Percentiles rank a stretch among this genome's conserved stretches.
Evolutionary conservation across 208 protist genomes (phyloP).

Genomic region (Balamuthia mandrillaris): DNA sequence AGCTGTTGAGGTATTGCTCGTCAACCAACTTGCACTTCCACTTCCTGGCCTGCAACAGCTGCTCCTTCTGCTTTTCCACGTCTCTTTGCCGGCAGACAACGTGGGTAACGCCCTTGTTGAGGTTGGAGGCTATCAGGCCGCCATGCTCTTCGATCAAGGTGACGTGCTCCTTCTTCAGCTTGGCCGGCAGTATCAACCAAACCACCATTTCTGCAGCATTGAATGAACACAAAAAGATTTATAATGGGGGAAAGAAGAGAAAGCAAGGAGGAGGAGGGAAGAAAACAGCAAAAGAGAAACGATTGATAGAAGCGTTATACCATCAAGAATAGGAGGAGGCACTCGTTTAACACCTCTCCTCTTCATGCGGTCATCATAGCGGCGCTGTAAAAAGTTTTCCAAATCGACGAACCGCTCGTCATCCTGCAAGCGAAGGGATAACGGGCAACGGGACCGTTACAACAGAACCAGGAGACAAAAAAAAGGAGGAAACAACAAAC

Average conservation of each 20-base stretch:
- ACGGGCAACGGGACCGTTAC: too few relatives aligned
- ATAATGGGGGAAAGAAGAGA: background rate
- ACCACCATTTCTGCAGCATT: background rate
- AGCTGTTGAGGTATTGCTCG: background rate
- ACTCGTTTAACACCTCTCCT: background rate
- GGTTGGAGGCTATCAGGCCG: background rate
- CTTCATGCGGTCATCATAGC: background rate
- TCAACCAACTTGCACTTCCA: too few relatives aligned
- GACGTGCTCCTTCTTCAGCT: background rate
- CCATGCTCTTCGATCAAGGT: background rate
- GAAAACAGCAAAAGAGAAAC: background rate
- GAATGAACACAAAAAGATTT: background rate
- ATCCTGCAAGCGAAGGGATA: too few relatives aligned
- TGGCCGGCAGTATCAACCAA: background rate
- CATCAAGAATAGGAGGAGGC: background rate
- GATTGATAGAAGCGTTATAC: too few relatives aligned
- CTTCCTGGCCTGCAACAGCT: background rate
- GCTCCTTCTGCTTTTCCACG: background rate
- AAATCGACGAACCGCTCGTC: too few relatives aligned
- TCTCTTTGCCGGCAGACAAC: background rate
- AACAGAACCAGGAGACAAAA: too few relatives aligned
- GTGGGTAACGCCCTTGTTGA: background rate
- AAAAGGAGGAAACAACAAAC: too few relatives aligned
- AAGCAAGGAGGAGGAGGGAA: conserved; percentile 13
- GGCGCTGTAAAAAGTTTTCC: too few relatives aligned